Percentiles rank a stretch among this genome's conserved stretches.
Evolutionary conservation across 805 yeast genomes (phyloP).

Genomic region (Geotrichum ghanense): DNA sequence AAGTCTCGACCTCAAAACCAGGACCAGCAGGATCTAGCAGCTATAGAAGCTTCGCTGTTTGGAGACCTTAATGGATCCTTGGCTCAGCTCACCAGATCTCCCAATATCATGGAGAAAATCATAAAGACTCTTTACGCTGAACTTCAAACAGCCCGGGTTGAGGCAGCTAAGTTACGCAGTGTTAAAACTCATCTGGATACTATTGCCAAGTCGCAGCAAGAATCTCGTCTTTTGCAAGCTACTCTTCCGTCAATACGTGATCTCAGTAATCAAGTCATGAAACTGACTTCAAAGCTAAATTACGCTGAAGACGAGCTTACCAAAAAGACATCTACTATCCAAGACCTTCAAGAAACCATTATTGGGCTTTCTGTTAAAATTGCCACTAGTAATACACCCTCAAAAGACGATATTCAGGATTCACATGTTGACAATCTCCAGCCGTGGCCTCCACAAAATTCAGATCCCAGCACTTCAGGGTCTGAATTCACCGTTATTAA

Average conservation of each 20-base stretch:
- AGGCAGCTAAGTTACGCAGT: neutral
- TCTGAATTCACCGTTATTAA: neutral
- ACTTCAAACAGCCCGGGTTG: neutral
- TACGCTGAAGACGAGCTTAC: neutral
- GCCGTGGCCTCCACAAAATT: too few species aligned
- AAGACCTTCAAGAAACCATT: neutral
- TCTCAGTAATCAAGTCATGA: neutral
- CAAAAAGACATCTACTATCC: neutral
- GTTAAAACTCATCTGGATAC: neutral
- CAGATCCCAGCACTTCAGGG: too few species aligned
- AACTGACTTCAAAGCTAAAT: neutral
- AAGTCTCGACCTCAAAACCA: neutral
- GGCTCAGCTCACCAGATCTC: neutral
- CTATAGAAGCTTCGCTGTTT: neutral
- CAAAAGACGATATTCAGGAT: too few species aligned
- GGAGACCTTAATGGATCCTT: neutral
- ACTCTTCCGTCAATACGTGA: neutral
- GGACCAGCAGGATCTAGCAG: neutral
- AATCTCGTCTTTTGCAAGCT: neutral
- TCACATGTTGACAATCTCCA: too few species aligned
- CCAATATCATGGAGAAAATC: neutral
- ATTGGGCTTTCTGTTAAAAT: too few species aligned
- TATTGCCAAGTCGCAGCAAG: neutral
- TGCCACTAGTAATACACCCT: too few species aligned
- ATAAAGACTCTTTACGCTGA: neutral